Conservation (phyloP, 352 stramenopile genomes). For the Globisporangium solare region DNA sequence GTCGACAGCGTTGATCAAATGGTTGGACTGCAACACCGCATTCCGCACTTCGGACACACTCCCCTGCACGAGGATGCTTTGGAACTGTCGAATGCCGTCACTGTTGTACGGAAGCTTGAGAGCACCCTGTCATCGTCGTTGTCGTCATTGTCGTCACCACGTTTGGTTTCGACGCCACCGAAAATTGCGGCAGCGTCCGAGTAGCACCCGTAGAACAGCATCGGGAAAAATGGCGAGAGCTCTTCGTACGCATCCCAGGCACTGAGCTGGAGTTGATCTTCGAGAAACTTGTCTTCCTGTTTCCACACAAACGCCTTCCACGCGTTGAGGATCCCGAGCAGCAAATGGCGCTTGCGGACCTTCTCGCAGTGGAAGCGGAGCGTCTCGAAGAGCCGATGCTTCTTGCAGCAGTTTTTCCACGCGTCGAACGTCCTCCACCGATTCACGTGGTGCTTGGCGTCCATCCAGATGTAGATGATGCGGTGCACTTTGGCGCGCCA, state of each 20-base stretch:
- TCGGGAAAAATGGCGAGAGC: slow-evolving; percentile 44
- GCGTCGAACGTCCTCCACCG: slow-evolving; percentile 40
- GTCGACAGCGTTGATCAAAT: slow-evolving; percentile 58
- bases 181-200: slow-evolving; percentile 56
- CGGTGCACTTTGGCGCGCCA: slow-evolving; percentile 49
- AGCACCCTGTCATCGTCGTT: neutral
- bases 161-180: slow-evolving; percentile 26
- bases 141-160: neutral
- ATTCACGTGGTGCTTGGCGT: slow-evolving; percentile 15
- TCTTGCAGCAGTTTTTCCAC: slow-evolving; percentile 40
- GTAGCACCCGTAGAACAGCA: slow-evolving; percentile 61
- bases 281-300: slow-evolving; percentile 46
- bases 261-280: slow-evolving; percentile 47
- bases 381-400: slow-evolving; percentile 46
- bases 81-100: slow-evolving; percentile 37
- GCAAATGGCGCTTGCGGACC: slow-evolving; percentile 30
- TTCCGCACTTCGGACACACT: slow-evolving; percentile 59
- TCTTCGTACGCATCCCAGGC: slow-evolving; percentile 58
- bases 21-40: slow-evolving; percentile 31
- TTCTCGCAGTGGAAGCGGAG: slow-evolving; percentile 37
- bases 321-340: slow-evolving; percentile 43
- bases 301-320: slow-evolving; percentile 71
- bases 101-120: slow-evolving; percentile 15
- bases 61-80: slow-evolving; percentile 33
- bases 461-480: slow-evolving; percentile 51